Conservation (phyloP, 768 basidiomycete species). For the Tephrocybe sp. region DNA sequence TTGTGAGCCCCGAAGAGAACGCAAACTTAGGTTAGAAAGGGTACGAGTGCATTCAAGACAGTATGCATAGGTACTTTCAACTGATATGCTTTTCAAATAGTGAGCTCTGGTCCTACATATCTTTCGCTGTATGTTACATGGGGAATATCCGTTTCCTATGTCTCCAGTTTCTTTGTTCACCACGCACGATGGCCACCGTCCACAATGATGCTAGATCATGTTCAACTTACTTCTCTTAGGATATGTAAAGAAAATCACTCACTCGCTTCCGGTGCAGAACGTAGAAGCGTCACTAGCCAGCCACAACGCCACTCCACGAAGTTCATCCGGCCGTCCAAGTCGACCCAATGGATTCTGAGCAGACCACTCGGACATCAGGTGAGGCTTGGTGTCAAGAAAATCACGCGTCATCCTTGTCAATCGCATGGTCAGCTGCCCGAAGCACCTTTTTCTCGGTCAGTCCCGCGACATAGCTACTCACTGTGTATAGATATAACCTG, state of each 20-base stretch:
- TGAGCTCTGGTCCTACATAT: no score
- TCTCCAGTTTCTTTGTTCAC: no score
- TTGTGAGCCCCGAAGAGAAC: no score
- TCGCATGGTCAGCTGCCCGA: conserved; percentile 2
- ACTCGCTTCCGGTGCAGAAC: conserved; percentile 75
- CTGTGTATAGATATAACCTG: conserved; percentile 72
- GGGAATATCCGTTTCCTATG: no score
- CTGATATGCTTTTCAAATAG: no score
- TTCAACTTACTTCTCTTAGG: neutral
- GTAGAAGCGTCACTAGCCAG: conserved; percentile 69
- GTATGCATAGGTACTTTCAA: no score
- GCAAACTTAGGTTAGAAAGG: no score
- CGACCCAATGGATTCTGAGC: conserved; percentile 62
- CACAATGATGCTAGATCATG: conserved; percentile 17
- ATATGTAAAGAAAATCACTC: conserved; percentile 16
- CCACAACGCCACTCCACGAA: conserved; percentile 67
- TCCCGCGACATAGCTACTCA: conserved; percentile 21
- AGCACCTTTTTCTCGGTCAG: neutral
- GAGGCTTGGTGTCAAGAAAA: conserved; percentile 55
- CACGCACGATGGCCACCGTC: conserved; percentile 23
- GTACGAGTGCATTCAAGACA: no score
- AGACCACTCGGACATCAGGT: conserved; percentile 56
- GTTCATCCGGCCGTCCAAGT: conserved; percentile 65
- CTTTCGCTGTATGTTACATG: no score
- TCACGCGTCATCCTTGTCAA: conserved; percentile 56